Percentiles rank a stretch among this genome's conserved stretches.
These are phyloP conservation scores for Tetrapisispora iriomotensis DNA, from an alignment of 805 yeast species.

Conservation along the genomic window DNA sequence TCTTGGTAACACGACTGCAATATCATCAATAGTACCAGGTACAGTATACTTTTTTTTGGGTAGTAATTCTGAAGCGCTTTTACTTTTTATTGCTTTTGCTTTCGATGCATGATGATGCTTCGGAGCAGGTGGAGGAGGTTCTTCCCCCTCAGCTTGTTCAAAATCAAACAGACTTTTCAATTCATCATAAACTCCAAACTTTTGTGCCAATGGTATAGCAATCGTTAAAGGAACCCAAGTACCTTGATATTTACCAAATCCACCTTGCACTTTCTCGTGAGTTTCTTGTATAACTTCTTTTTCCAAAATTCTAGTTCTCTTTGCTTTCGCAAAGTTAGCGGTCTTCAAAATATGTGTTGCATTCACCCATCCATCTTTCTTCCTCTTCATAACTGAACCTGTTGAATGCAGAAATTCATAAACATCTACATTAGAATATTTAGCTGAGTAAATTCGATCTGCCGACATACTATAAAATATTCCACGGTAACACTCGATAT, in stretches of 20 bases:
- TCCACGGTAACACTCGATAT: too few species aligned
- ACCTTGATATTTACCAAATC: slow-evolving; percentile 94
- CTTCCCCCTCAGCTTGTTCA: slow-evolving; percentile 39
- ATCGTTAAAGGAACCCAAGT: slow-evolving; percentile 87
- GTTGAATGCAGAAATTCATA: slow-evolving; percentile 62
- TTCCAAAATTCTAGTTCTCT: slow-evolving; percentile 83
- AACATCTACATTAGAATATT: slow-evolving; percentile 74
- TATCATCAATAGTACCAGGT: neutral
- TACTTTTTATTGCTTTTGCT: slow-evolving; percentile 28
- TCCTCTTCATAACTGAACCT: slow-evolving; percentile 70
- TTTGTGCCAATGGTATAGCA: slow-evolving; percentile 58
- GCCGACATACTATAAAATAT: too few species aligned
- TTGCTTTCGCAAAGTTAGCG: slow-evolving; percentile 90
- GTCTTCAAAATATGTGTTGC: slow-evolving; percentile 93
- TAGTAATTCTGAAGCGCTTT: slow-evolving; percentile 11
- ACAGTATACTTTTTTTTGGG: slow-evolving; percentile 8
- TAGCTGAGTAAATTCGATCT: slow-evolving; percentile 55
- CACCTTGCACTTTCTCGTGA: slow-evolving; percentile 95
- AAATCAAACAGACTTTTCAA: slow-evolving; percentile 61
- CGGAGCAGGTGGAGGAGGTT: slow-evolving; percentile 51
- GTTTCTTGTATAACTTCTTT: slow-evolving; percentile 83
- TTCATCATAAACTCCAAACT: slow-evolving; percentile 51
- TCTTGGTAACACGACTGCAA: slow-evolving; percentile 13
- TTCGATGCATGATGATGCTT: slow-evolving; percentile 58
- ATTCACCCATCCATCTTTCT: slow-evolving; percentile 74